Percentiles rank a stretch among this genome's conserved stretches.
These are phyloP conservation scores for Saccharomyces paradoxus DNA, from an alignment of 805 yeast genomes.

Conservation along the genomic window DNA sequence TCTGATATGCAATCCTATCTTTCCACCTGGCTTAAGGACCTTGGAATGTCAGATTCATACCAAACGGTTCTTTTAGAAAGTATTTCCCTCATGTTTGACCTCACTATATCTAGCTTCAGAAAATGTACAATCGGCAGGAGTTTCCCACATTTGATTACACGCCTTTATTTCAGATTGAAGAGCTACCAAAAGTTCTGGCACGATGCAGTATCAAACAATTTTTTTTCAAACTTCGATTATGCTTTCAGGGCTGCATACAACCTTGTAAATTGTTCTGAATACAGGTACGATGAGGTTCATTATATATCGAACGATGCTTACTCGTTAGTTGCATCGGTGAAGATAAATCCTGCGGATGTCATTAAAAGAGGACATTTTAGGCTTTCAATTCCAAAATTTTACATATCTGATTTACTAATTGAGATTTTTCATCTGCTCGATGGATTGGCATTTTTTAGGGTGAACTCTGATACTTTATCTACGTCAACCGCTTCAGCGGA, in stretches of 20 bases:
- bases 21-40: background rate
- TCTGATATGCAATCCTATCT: background rate
- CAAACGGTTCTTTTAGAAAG: background rate
- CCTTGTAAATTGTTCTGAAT: conserved; percentile 3
- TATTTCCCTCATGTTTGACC: background rate
- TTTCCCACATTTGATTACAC: background rate
- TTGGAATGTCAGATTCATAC: background rate
- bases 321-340: conserved; percentile 5
- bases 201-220: background rate
- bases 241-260: conserved; percentile 9
- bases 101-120: background rate
- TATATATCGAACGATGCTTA: conserved; percentile 2
- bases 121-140: background rate
- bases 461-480: conserved; percentile 16
- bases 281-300: conserved; percentile 6
- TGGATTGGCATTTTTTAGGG: conserved; percentile 23
- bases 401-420: conserved; percentile 9
- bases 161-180: background rate
- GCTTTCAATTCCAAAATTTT: conserved; percentile 3
- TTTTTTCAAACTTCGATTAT: conserved; percentile 5
- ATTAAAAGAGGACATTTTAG: conserved; percentile 6
- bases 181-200: background rate
- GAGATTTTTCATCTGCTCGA: conserved; percentile 22
- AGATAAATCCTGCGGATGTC: background rate
- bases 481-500: conserved; percentile 2